Evolutionary conservation across 345 rosid genomes (phyloP).

Genomic region (Aquilaria sinensis): DNA sequence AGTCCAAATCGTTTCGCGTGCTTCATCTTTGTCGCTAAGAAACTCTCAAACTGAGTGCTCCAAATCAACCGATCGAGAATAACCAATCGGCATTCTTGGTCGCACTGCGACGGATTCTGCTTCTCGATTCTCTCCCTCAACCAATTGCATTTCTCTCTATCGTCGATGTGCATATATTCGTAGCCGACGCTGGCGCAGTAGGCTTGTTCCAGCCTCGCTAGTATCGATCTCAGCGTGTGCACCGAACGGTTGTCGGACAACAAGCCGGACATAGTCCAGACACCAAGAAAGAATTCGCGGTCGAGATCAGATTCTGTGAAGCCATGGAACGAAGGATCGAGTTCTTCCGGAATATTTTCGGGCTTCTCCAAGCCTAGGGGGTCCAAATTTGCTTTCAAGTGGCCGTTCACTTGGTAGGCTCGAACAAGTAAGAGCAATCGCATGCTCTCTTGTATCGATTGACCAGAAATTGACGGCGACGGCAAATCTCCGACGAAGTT

Average conservation of each 20-base stretch:
- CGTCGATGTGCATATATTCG: conserved; percentile 53
- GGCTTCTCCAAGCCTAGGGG: conserved; percentile 43
- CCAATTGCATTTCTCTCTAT: conserved; percentile 50
- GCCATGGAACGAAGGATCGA: conserved; percentile 41
- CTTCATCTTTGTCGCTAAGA: conserved; percentile 53
- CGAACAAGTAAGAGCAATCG: conserved; percentile 44
- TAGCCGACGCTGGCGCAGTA: conserved; percentile 49
- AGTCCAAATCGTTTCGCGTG: conserved; percentile 56
- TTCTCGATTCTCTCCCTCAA: conserved; percentile 53
- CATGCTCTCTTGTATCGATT: conserved; percentile 55
- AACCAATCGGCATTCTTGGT: conserved; percentile 33
- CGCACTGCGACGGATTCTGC: conserved; percentile 36
- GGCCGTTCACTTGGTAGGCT: conserved; percentile 58
- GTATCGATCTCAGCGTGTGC: conserved; percentile 48
- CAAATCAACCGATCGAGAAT: conserved; percentile 51
- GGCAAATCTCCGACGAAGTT: conserved; percentile 47
- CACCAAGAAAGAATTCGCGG: conserved; percentile 51
- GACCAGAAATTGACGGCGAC: conserved; percentile 42
- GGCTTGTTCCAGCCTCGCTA: conserved; percentile 53
- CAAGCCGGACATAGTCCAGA: conserved; percentile 51
- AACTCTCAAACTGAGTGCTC: conserved; percentile 55
- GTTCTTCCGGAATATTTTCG: conserved; percentile 31
- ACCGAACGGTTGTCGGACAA: conserved; percentile 54
- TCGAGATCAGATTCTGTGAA: conserved; percentile 45
- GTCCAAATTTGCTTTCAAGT: conserved; percentile 47